Evolutionary conservation across 257 asterid genomes (phyloP), one percentile per base, ranked within the genome.

Genomic region (Buddleja alternifolia): DNA sequence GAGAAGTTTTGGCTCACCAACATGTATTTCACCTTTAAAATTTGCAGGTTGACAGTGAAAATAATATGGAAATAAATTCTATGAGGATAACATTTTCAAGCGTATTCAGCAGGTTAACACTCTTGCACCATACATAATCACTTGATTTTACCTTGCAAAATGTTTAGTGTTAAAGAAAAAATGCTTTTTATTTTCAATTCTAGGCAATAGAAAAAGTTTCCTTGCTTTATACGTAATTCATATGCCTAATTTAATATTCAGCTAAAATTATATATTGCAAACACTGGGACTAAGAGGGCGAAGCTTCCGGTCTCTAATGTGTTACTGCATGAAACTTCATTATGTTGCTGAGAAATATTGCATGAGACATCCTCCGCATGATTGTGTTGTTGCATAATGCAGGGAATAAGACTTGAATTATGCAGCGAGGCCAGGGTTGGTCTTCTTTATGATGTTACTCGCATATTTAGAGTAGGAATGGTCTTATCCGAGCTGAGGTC

Each of bases 31-130:
- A n/a, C n/a, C n/a, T n/a, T n/a, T n/a, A n/a, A n/a, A n/a, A n/a
- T 57, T 66, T 83, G 70, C 74, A 93, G 98, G 97, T 93, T 50
- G 97, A 93, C 66, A 93, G 96, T 70, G 88, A 86, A n/a, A 93
- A 93, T 76, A 86, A 83, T 59, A 53, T 14, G 97, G 98, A 52
- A 85, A 85, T 42, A 90, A 90, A 83, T 84, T 88, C 14, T 77
- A 80, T 14, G 85, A 79, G 44, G 84, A 81, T 55, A 74, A 79
- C n/a, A 83, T 90, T 3, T 78, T 90, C 4, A 90, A 90, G 60
- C 83, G 75, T 48, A 83, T 90, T 75, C 87, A 86, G 73, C 86
- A 88, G 98, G 97, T 93, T 54, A 40, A 34, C n/a, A n/a, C n/a
- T n/a, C n/a, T n/a, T n/a, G n/a, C n/a, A n/a, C n/a, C n/a, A n/a